Evolutionary conservation across 192 early-diverging fungal species (phyloP), one percentile per base, ranked within the genome.

Genomic region (Spizellomyces punctatus): DNA sequence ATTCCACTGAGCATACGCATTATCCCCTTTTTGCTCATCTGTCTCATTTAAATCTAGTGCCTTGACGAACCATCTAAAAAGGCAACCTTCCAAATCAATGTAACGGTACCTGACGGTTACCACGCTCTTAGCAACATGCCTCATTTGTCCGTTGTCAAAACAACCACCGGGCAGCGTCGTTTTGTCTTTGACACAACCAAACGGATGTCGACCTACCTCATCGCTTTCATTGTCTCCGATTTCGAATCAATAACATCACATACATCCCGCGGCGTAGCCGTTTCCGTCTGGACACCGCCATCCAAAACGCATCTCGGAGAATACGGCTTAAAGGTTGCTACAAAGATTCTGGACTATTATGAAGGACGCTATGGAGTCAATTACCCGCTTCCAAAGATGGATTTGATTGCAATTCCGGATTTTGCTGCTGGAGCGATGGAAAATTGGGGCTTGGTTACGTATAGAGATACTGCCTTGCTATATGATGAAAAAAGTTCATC

Each of bases 361-460:
- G 87, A 91, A 36, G 73, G 85, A 43, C 78, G 84, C 43, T 96
- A 91, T 82, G 85, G 78, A 46, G 90, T 94, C 58, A 84, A 86
- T 5, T 96, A 95, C 71, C 94, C 94, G 19, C 81, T 98, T 16
- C 92, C 93, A 64, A 97, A 96, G 81, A 77, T 72, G 45, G 81
- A 82, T 72, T 86, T 92, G 82, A 77, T 95, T 22, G 91, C 94
- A 10, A 90, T 98, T 66, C 94, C 92, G 22, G 92, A 95, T 78
- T 95, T 95, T 63, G 7, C 69, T 46, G 75, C 71, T 43, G 81
- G 74, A 10, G 83, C 81, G 44, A 96, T 97, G 95, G 95, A 97
- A 80, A 96, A 96, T 83, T 96, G 93, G 93, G 95, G 96, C 55
- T 78, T 95, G 14, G 58, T 96, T 44, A 95, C 95, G 6, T 96